These are phyloP conservation scores for Phialocephala subalpina DNA, from an alignment of 2,329 filamentous ascomycete species.

Conservation along the genomic window DNA sequence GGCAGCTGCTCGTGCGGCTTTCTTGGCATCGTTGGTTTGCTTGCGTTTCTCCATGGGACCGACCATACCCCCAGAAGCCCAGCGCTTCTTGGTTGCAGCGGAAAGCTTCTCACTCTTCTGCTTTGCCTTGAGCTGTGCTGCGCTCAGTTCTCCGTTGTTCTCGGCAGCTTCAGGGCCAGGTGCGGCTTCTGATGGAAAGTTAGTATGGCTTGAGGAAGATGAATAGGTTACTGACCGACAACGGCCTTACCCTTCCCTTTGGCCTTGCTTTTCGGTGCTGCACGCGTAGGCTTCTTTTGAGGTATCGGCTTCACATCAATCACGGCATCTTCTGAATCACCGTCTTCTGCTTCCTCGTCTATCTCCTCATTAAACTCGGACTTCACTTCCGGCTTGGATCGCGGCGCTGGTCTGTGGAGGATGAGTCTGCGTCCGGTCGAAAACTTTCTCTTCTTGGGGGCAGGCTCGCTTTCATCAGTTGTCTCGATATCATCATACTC, in stretches of 20 bases:
- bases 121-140: constrained; percentile 13
- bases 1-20: constrained; percentile 45
- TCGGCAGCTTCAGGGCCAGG: not conserved
- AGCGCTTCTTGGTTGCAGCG: constrained; percentile 48
- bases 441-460: not conserved
- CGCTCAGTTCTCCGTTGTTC: constrained; percentile 4
- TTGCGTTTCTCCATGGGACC: constrained; percentile 67
- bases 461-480: not conserved
- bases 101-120: constrained; percentile 29
- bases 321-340: not conserved
- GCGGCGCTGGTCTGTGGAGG: not conserved
- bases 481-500: not conserved
- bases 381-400: not conserved
- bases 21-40: constrained; percentile 66
- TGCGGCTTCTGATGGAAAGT: not conserved
- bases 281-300: not conserved
- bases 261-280: constrained; percentile 2
- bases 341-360: not conserved
- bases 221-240: not conserved
- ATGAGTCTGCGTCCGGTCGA: not conserved
- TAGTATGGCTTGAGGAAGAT: not conserved
- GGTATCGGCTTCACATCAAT: not conserved
- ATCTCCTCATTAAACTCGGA: not conserved
- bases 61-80: constrained; percentile 67
- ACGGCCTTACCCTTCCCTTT: not conserved